Evolutionary conservation across 768 basidiomycete genomes (phyloP), one percentile per base, ranked within the genome.

Genomic region (Antrodiella citrinella): DNA sequence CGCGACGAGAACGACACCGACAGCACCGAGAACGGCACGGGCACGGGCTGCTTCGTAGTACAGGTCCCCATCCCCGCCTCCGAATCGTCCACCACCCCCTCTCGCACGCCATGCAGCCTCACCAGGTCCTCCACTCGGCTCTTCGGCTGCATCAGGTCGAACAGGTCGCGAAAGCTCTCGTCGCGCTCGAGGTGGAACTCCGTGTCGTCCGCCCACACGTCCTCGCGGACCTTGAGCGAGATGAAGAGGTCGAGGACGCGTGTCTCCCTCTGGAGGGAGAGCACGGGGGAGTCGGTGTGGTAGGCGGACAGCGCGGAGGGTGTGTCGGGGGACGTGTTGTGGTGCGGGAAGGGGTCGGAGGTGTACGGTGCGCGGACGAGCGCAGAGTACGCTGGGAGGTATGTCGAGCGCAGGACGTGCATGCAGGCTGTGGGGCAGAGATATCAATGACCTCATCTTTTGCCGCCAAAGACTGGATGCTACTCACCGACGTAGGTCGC

Each of bases 81-180:
- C 25, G 18, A 20, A 39, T 54, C 50, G 12, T 43, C 42, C 18
- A 67, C 60, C 40, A 71, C 61, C 19, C 69, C 72, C 15, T 67
- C 66, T 3, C 70, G 67, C 4, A 66, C 50, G 26, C 76, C 77
- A 46, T 72, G 69, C 26, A 62, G 50, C 22, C 69, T 61, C 11
- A 90, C 72, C 30, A 91, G 72, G 62, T 91, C 89, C 64, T 91
- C 89, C n/a, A 85, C 62, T 19, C 89, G 69, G 23, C 79, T 77
- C 45, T 80, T 77, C 4, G 89, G 89, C 66, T 91, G 85, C 56
- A 71, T 74, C 48, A 85, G 74, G 54, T 86, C 84, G 61, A 91
- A 91, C 21, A 91, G 67, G 58, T 91, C 89, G 52, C 80, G 81
- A 70, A 85, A 91, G 9, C 76, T 73, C 62, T 89, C 87, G 48